A percentile compares a stretch with the other conserved stretches of the same genome.
Evolutionary conservation across 2,329 filamentous ascomycete genomes (phyloP).

Genomic region (Talaromyces verruculosus): DNA sequence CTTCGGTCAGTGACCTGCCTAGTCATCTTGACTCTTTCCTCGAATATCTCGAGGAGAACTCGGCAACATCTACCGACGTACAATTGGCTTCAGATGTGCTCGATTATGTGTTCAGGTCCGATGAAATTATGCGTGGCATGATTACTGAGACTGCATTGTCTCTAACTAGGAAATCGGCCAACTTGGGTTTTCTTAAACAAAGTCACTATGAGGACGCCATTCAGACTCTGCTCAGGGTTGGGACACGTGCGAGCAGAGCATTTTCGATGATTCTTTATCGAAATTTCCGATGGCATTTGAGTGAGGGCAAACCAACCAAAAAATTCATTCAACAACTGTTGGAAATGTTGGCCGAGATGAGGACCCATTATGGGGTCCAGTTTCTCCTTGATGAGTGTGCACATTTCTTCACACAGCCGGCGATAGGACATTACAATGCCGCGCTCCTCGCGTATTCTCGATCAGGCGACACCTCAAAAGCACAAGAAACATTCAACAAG

Average conservation of each 20-base stretch:
- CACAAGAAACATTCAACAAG: conserved; percentile 48
- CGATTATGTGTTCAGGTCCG: conserved; percentile 29
- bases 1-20: conserved; percentile 24
- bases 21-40: conserved; percentile 28
- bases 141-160: conserved; percentile 35
- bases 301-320: conserved; percentile 25
- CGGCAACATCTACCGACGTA: conserved; percentile 1
- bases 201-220: conserved; percentile 35
- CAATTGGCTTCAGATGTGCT: conserved; percentile 15
- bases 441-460: conserved; percentile 46
- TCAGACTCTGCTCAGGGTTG: conserved; percentile 31
- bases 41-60: conserved; percentile 18
- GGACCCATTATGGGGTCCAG: conserved; percentile 38
- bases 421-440: conserved; percentile 35
- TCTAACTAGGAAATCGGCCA: conserved; percentile 30
- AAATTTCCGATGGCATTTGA: conserved; percentile 39
- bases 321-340: conserved; percentile 31
- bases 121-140: conserved; percentile 29
- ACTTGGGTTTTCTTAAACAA: conserved; percentile 27
- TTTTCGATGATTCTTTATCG: conserved; percentile 43
- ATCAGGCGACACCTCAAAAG: conserved; percentile 47
- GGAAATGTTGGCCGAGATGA: conserved; percentile 28
- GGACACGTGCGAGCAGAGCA: conserved; percentile 30
- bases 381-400: conserved; percentile 46
- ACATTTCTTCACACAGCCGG: conserved; percentile 34